Base-by-base conservation (phyloP, 352 stramenopile genomes). In the Phytophthora rubi region DNA sequence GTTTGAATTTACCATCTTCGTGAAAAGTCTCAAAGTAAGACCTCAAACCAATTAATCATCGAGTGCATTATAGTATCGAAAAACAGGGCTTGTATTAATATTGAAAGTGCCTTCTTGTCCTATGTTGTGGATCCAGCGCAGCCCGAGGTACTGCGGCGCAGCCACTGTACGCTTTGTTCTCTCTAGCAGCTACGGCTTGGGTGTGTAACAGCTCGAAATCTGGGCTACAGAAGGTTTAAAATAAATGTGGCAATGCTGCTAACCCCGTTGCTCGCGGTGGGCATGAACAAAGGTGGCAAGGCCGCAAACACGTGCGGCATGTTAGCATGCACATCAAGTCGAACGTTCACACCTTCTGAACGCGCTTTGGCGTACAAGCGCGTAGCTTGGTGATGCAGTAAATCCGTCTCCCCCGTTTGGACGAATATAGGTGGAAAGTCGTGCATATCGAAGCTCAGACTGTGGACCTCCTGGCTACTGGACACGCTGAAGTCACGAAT, bases 281-380 rank as follows among this genome's bases (percentile, higher is more conserved):
- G 42, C 42, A 49, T 49, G 42, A 49, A 49, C 42, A 49, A 12
- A 23, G 42, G 42, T 23, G 42, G 42, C 7, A 49, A 49, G 15
- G 42, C 42, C 7, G 42, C 42, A 49, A 49, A 49, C n/a, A 49
- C 42, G 42, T 49, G 42, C 42, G 42, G 42, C 42, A 49, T 49
- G n/a, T 26, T 49, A 3, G 42, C 1, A 4, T 49, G 42, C 42
- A 49, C 42, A 49, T 49, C 42, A 7, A 49, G 16, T 49, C n/a
- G 42, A n/a, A 49, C 42, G 16, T 49, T 15, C 10, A 49, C 42
- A 9, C 42, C 42, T 23, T 49, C 42, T 7, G 42, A 49, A 23
- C 42, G 42, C 5, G 42, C 42, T 23, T 49, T 49, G n/a, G 42
- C 15, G n/a, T 23, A n/a, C 0, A 49, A 15, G 18, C 42, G 42